phyloP scores from a whole-genome alignment of 129 eudicot genomes.

The Escallonia herrerae region DNA sequence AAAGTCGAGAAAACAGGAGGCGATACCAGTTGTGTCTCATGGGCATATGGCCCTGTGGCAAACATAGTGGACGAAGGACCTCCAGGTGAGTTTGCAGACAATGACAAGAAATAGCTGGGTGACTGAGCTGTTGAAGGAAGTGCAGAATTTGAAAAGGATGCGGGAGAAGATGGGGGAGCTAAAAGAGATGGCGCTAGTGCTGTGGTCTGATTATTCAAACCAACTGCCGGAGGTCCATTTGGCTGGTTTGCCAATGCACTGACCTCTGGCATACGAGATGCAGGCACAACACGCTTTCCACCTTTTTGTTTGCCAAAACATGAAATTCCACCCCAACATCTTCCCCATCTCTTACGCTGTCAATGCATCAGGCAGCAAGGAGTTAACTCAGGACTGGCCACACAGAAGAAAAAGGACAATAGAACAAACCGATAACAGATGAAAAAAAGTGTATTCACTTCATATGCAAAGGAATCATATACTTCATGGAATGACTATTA shows the following conservation, averaged over 20 bases:
- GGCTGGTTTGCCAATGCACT: constrained; percentile 49
- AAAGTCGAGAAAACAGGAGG: constrained; percentile 95
- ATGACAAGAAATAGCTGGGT: constrained; percentile 57
- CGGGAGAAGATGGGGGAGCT: constrained; percentile 99
- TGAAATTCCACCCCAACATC: constrained; percentile 73
- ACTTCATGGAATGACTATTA: too few relatives aligned
- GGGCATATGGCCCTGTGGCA: constrained; percentile 92
- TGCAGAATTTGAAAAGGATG: constrained; percentile 85
- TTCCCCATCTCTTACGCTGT: constrained; percentile 93
- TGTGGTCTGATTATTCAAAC: constrained; percentile 48
- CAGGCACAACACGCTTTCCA: constrained; percentile 86
- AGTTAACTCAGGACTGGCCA: too few relatives aligned
- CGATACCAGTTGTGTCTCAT: constrained; percentile 85
- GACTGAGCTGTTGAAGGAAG: constrained; percentile 92
- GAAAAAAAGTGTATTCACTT: too few relatives aligned
- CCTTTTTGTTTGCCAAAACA: constrained; percentile 90
- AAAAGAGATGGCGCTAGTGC: constrained; percentile 51
- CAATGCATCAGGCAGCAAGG: constrained; percentile 6
- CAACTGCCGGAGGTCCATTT: constrained; percentile 63
- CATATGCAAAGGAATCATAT: too few relatives aligned
- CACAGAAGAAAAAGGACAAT: too few relatives aligned
- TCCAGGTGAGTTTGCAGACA: constrained; percentile 85
- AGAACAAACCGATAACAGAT: too few relatives aligned
- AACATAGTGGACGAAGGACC: constrained; percentile 80
- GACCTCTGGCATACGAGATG: constrained; percentile 77